phyloP scores from a whole-genome alignment of 2,329 filamentous ascomycete genomes.

The Exophiala bonariae region DNA sequence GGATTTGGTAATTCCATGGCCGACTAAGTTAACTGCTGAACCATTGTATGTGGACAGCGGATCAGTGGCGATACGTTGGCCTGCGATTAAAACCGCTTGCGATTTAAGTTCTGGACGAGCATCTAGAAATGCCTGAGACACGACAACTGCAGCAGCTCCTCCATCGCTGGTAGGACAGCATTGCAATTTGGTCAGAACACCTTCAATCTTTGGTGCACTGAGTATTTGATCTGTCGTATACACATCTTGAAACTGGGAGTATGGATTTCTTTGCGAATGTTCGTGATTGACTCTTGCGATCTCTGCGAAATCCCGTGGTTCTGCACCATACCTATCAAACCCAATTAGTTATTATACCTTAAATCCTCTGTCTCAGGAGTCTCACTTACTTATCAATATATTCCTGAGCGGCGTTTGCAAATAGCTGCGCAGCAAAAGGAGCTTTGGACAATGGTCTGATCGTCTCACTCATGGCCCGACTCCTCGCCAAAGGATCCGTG shows the following conservation, averaged over 20 bases:
- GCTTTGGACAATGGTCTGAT: slow-evolving; percentile 77
- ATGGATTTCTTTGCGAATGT: slow-evolving; percentile 89
- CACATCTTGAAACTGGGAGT: slow-evolving; percentile 92
- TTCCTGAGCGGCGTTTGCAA: slow-evolving; percentile 87
- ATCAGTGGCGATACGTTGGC: slow-evolving; percentile 82
- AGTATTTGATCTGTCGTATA: slow-evolving; percentile 84
- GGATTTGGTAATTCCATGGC: slow-evolving; percentile 53
- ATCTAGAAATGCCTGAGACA: slow-evolving; percentile 84
- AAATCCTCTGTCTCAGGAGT: background rate
- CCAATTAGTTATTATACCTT: too few species aligned
- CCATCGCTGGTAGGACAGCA: slow-evolving; percentile 78
- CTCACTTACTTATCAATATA: slow-evolving; percentile 79
- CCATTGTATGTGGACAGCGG: slow-evolving; percentile 67
- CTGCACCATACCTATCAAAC: too few species aligned
- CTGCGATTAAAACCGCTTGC: slow-evolving; percentile 81
- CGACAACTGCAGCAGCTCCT: slow-evolving; percentile 80
- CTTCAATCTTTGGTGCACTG: slow-evolving; percentile 72
- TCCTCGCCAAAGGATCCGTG: slow-evolving; percentile 71
- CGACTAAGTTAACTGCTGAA: slow-evolving; percentile 77
- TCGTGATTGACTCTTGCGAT: slow-evolving; percentile 90
- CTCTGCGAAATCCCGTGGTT: slow-evolving; percentile 82
- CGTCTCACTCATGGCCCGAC: slow-evolving; percentile 73
- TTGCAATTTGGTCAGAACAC: slow-evolving; percentile 92
- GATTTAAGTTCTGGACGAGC: slow-evolving; percentile 75
- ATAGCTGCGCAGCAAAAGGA: slow-evolving; percentile 85